A percentile compares a stretch with the other conserved stretches of the same genome.
Evolutionary conservation across 192 early-diverging fungal genomes (phyloP).

Genomic region (Gryganskiella cystojenkinii): DNA sequence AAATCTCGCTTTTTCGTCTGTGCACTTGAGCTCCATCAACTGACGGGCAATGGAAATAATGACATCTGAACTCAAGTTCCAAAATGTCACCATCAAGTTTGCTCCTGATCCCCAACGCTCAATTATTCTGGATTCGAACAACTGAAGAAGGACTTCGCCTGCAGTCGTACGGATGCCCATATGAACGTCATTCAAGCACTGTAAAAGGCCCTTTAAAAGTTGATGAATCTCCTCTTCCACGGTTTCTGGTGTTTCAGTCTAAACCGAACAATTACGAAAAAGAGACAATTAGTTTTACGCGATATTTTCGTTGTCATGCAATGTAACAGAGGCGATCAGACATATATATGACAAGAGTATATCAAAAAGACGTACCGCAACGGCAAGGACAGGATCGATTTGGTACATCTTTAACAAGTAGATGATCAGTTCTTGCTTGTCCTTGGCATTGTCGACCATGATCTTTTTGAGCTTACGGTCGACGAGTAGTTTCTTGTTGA

Average conservation of each 20-base stretch:
- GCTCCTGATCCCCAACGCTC: slow-evolving; percentile 84
- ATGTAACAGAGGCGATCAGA: no score
- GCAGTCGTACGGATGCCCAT: slow-evolving; percentile 77
- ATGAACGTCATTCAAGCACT: slow-evolving; percentile 80
- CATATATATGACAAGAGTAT: slow-evolving; percentile 2
- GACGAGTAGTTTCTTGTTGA: slow-evolving; percentile 47
- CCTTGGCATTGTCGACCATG: slow-evolving; percentile 66
- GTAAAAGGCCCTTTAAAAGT: slow-evolving; percentile 77
- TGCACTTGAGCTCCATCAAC: slow-evolving; percentile 78
- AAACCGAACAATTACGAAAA: slow-evolving; percentile 6
- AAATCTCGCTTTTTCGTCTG: slow-evolving; percentile 72
- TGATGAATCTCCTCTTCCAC: slow-evolving; percentile 79
- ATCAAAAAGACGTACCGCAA: slow-evolving; percentile 63
- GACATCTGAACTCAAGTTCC: slow-evolving; percentile 76
- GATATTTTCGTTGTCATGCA: no score
- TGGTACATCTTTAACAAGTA: slow-evolving; percentile 81
- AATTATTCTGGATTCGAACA: slow-evolving; percentile 79
- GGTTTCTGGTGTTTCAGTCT: slow-evolving; percentile 72
- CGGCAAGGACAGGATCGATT: slow-evolving; percentile 79
- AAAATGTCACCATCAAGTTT: slow-evolving; percentile 78
- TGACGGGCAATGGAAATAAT: slow-evolving; percentile 78
- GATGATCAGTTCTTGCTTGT: slow-evolving; percentile 84
- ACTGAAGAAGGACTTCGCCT: slow-evolving; percentile 74
- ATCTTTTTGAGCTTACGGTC: slow-evolving; percentile 58
- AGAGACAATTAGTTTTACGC: background rate